Evolutionary conservation across 208 protist genomes (phyloP).

Genomic region (Crithidia expoeki): DNA sequence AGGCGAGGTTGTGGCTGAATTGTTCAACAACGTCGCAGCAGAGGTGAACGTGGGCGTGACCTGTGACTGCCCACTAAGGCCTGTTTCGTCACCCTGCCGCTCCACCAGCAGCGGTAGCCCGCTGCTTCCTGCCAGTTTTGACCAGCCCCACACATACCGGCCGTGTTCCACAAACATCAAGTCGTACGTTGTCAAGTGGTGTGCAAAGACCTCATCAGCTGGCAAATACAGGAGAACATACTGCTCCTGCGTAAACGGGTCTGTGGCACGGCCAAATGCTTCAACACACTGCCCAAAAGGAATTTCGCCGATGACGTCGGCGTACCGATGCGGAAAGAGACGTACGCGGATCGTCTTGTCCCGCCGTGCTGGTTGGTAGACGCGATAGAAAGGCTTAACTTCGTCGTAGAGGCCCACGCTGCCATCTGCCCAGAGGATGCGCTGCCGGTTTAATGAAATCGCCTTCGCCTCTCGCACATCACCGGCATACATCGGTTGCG

Average conservation of each 20-base stretch:
- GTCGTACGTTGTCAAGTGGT: conserved; percentile 39
- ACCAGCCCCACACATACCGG: conserved; percentile 81
- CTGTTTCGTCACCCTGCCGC: conserved; percentile 6
- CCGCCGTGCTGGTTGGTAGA: conserved; percentile 48
- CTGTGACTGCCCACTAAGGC: not conserved
- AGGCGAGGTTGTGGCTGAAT: not conserved
- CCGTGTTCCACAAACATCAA: conserved; percentile 38
- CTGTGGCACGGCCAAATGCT: conserved; percentile 54
- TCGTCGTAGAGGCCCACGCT: conserved; percentile 52
- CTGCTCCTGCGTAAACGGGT: conserved; percentile 62
- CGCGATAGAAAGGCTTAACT: conserved; percentile 49
- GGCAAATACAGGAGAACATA: conserved; percentile 74
- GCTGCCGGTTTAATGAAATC: conserved; percentile 54
- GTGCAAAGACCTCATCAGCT: conserved; percentile 15
- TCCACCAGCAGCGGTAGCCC: conserved; percentile 56
- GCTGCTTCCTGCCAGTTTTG: conserved; percentile 58
- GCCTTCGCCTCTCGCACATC: conserved; percentile 72
- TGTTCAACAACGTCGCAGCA: not conserved
- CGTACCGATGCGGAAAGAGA: conserved; percentile 64
- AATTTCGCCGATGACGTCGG: conserved; percentile 73
- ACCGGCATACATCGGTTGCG: conserved; percentile 26
- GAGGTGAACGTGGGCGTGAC: not conserved
- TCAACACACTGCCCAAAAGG: conserved; percentile 56
- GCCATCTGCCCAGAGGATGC: conserved; percentile 61
- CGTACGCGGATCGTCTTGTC: conserved; percentile 67